Conservation (phyloP, 2,329 filamentous ascomycete species). For the Hymenoscyphus infarciens region DNA sequence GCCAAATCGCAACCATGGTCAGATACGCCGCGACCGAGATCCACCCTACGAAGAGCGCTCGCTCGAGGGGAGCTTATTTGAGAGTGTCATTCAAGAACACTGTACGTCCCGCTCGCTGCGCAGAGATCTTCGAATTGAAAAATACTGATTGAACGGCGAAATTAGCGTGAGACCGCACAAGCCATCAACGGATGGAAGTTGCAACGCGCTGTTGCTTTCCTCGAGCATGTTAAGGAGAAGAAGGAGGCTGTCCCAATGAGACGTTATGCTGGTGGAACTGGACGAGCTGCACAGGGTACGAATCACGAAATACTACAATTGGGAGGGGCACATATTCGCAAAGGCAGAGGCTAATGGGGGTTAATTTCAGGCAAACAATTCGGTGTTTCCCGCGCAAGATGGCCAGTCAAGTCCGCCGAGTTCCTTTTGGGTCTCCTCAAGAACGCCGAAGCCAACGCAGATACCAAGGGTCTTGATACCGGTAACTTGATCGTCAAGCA, state of each 20-base stretch:
- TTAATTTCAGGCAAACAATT: constrained; percentile 82
- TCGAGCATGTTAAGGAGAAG: constrained; percentile 97
- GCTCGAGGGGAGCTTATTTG: constrained; percentile 97
- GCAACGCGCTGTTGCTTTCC: constrained; percentile 89
- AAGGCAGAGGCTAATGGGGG: constrained; percentile 23
- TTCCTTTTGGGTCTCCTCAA: constrained; percentile 96
- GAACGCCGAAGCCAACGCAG: constrained; percentile 96
- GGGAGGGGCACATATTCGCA: not conserved
- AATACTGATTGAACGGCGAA: not conserved
- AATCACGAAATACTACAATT: constrained; percentile 17
- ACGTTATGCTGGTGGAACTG: constrained; percentile 93
- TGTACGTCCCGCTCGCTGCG: constrained; percentile 20
- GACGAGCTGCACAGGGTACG: constrained; percentile 97
- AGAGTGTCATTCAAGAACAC: constrained; percentile 99
- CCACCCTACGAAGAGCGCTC: constrained; percentile 86
- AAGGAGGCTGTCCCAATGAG: constrained; percentile 98
- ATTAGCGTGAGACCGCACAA: constrained; percentile 85
- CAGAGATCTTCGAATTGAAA: not conserved
- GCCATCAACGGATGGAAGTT: constrained; percentile 99
- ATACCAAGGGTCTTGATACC: constrained; percentile 96
- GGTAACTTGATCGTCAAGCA: constrained; percentile 98
- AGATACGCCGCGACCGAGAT: constrained; percentile 94
- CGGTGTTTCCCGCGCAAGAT: constrained; percentile 96
- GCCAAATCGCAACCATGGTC: constrained; percentile 39
- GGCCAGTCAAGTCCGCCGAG: constrained; percentile 98